Evolutionary conservation across 1,139 yeast genomes (phyloP).

Genomic region (Pichia cactophila): DNA sequence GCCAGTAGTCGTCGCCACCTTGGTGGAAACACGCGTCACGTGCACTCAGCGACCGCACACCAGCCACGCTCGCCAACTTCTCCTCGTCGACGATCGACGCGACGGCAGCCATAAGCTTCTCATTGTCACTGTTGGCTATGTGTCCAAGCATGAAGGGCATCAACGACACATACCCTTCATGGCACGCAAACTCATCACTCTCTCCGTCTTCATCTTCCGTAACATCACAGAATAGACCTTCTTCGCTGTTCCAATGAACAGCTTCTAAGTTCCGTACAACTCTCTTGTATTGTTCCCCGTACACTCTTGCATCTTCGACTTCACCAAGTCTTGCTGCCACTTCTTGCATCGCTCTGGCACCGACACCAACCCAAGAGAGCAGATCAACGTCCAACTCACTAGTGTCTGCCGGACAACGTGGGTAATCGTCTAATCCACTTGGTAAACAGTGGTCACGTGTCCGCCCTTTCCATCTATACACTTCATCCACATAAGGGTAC

Average conservation of each 20-base stretch:
- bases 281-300: slow-evolving; percentile 44
- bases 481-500: slow-evolving; percentile 37
- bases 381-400: slow-evolving; percentile 90
- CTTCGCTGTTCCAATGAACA: slow-evolving; percentile 71
- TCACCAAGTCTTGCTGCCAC: slow-evolving; percentile 62
- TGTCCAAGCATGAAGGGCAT: slow-evolving; percentile 79
- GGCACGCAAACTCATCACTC: slow-evolving; percentile 57
- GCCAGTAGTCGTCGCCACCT: slow-evolving; percentile 88
- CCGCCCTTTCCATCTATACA: slow-evolving; percentile 91
- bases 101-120: slow-evolving; percentile 45
- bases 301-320: slow-evolving; percentile 48
- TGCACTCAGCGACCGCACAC: slow-evolving; percentile 75
- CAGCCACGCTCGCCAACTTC: slow-evolving; percentile 71
- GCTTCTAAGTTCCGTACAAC: slow-evolving; percentile 58
- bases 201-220: slow-evolving; percentile 62
- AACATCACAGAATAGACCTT: slow-evolving; percentile 74
- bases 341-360: slow-evolving; percentile 74
- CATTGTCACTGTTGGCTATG: slow-evolving; percentile 49
- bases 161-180: slow-evolving; percentile 79
- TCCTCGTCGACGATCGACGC: slow-evolving; percentile 59
- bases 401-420: slow-evolving; percentile 79
- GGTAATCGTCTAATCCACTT: slow-evolving; percentile 93
- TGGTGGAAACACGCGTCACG: slow-evolving; percentile 53
- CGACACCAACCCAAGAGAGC: slow-evolving; percentile 87
- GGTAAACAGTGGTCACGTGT: slow-evolving; percentile 81